Evolutionary conservation across 1,139 yeast genomes (phyloP).

Genomic region (Sugiyamaella sp.): DNA sequence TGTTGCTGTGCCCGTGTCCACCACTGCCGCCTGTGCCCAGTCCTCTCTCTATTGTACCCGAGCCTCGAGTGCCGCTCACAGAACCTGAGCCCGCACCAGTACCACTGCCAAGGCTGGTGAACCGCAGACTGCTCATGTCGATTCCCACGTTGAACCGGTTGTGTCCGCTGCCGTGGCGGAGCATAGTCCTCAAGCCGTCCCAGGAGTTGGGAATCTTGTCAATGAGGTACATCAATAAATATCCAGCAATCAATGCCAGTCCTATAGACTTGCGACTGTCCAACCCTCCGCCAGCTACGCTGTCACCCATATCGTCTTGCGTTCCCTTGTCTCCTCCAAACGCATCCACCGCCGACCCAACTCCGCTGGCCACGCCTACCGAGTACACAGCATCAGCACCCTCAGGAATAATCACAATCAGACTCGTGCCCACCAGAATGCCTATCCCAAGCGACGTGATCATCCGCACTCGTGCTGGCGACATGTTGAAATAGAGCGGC

Average conservation of each 20-base stretch:
- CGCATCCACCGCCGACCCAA: constrained; percentile 19
- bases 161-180: constrained; percentile 2
- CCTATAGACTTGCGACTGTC: constrained; percentile 38
- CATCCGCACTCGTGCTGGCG: constrained; percentile 38
- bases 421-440: constrained; percentile 62
- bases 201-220: constrained; percentile 44
- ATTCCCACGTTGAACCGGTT: constrained; percentile 7
- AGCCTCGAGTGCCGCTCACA: constrained; percentile 5
- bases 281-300: constrained; percentile 22
- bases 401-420: constrained; percentile 71
- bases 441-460: constrained; percentile 63
- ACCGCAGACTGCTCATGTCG: constrained; percentile 20
- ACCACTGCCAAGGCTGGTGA: constrained; percentile 21
- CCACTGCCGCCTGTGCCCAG: constrained; percentile 11
- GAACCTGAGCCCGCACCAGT: not conserved
- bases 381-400: constrained; percentile 56
- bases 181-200: not conserved
- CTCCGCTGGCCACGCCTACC: constrained; percentile 27
- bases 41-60: constrained; percentile 10
- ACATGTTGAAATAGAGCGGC: constrained; percentile 44
- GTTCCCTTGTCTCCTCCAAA: constrained; percentile 13
- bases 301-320: constrained; percentile 24
- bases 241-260: constrained; percentile 51
- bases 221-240: constrained; percentile 53
- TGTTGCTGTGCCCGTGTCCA: constrained; percentile 8